Evolutionary conservation across 129 eudicot species (phyloP).

Genomic region (Deinandra increscens): DNA sequence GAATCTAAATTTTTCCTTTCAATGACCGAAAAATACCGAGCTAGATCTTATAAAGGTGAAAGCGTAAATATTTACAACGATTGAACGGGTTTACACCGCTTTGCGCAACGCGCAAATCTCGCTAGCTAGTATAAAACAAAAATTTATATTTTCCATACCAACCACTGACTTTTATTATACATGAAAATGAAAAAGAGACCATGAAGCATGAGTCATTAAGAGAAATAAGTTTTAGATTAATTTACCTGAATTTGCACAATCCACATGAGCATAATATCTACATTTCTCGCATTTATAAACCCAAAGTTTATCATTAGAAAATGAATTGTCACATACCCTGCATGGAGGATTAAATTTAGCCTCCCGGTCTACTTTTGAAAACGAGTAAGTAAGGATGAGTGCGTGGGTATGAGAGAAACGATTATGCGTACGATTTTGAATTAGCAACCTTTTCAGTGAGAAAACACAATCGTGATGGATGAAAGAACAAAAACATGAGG

Average conservation of each 20-base stretch:
- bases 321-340: background rate
- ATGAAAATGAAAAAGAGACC: too few relatives aligned
- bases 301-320: background rate
- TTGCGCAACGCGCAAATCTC: too few relatives aligned
- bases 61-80: too few relatives aligned
- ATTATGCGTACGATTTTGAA: background rate
- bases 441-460: background rate
- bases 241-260: slow-evolving; percentile 15
- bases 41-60: too few relatives aligned
- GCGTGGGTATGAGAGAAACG: slow-evolving; percentile 15
- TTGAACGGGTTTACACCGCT: too few relatives aligned
- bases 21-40: too few relatives aligned
- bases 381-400: slow-evolving; percentile 23
- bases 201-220: too few relatives aligned
- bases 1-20: too few relatives aligned
- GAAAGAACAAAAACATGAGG: background rate
- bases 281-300: slow-evolving; percentile 21
- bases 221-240: background rate
- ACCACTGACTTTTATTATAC: too few relatives aligned
- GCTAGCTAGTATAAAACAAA: too few relatives aligned
- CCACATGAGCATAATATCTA: slow-evolving; percentile 7
- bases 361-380: background rate
- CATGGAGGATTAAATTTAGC: background rate
- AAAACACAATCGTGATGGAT: background rate
- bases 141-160: too few relatives aligned